These are phyloP conservation scores for Hansenula lynferdii DNA, from an alignment of 1,139 yeast genomes.

Conservation along the genomic window DNA sequence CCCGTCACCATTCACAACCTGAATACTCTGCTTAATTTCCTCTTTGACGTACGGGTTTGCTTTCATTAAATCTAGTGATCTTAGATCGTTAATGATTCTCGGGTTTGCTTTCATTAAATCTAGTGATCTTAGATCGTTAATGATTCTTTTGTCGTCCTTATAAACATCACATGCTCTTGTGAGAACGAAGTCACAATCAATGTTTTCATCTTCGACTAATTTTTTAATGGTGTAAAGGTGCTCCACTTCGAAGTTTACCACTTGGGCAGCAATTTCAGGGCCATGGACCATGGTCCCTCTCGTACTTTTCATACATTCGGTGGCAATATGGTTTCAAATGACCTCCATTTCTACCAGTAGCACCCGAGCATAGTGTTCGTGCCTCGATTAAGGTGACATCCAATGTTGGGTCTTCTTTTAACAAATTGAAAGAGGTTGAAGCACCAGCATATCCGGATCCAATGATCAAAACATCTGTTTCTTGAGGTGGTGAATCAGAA, in stretches of 20 bases:
- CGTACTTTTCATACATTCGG: conserved; percentile 22
- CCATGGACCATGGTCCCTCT: conserved; percentile 24
- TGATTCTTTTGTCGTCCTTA: conserved; percentile 18
- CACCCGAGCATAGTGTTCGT: conserved; percentile 39
- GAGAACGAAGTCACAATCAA: conserved; percentile 31
- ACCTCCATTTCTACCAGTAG: conserved; percentile 47
- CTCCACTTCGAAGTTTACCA: conserved; percentile 30
- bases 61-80: conserved; percentile 15
- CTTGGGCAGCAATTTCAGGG: conserved; percentile 27
- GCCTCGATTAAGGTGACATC: conserved; percentile 36
- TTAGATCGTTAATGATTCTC: conserved; percentile 12
- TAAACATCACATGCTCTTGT: conserved; percentile 31
- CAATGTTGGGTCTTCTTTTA: conserved; percentile 17
- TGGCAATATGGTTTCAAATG: conserved; percentile 37
- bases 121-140: conserved; percentile 11
- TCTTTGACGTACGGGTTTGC: conserved; percentile 24
- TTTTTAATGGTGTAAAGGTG: conserved; percentile 26
- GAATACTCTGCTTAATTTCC: conserved; percentile 15
- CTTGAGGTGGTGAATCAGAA: conserved; percentile 18
- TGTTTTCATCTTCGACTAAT: conserved; percentile 25
- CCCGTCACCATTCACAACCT: conserved; percentile 13
- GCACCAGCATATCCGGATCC: conserved; percentile 42
- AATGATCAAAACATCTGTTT: conserved; percentile 31
- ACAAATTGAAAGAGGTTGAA: conserved; percentile 30
- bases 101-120: conserved; percentile 19